Evolutionary conservation across 768 basidiomycete genomes (phyloP).

Genomic region (Russula sp.): DNA sequence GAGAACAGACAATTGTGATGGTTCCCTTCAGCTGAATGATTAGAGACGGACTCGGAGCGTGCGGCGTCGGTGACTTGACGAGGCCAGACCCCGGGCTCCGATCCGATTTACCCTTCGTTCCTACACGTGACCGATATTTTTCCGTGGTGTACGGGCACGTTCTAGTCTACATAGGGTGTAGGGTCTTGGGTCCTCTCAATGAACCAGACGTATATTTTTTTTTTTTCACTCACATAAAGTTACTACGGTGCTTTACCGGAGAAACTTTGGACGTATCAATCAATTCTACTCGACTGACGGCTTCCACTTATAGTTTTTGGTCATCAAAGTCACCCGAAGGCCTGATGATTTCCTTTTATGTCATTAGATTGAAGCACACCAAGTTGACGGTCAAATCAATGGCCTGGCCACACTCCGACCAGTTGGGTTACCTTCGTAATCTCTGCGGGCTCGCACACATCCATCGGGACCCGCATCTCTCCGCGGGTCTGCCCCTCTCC

Average conservation of each 20-base stretch:
- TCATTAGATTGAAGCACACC: slow-evolving; percentile 2
- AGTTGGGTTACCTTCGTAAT: slow-evolving; percentile 19
- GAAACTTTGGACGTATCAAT: neutral
- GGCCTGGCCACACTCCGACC: slow-evolving; percentile 20
- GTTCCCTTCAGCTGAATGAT: neutral
- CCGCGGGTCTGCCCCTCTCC: slow-evolving; percentile 6
- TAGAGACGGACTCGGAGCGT: neutral
- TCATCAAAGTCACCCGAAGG: neutral
- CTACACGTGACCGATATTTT: slow-evolving; percentile 18
- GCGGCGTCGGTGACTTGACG: neutral
- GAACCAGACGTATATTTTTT: no score
- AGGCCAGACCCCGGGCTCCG: no score
- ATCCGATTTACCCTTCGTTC: neutral
- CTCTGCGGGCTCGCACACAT: slow-evolving; percentile 20
- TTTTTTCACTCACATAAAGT: neutral
- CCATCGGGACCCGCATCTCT: neutral
- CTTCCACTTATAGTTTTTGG: slow-evolving; percentile 7
- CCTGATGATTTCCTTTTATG: slow-evolving; percentile 11
- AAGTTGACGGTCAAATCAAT: neutral
- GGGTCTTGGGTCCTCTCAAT: neutral
- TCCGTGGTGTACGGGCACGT: slow-evolving; percentile 4
- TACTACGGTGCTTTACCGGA: neutral
- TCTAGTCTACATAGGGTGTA: neutral
- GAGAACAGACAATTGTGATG: neutral
- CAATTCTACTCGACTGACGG: neutral